Percentiles rank a stretch among this genome's conserved stretches.
Evolutionary conservation across 495 filamentous ascomycete species (phyloP).

Genomic region (Daldinia bambusicola): DNA sequence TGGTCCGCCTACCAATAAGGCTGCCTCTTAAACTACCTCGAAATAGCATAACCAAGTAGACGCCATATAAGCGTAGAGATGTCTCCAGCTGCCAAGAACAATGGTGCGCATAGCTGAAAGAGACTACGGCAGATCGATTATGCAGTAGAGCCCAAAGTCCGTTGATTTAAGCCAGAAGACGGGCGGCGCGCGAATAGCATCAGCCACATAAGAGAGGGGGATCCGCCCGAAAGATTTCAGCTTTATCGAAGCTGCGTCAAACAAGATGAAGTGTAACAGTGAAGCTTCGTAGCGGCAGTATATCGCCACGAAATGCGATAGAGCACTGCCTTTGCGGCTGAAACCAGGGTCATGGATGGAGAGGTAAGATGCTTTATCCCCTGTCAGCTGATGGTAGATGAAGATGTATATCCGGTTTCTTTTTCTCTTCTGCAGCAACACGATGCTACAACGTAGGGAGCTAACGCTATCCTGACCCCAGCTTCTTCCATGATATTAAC

Average conservation of each 20-base stretch:
- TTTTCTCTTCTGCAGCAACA: constrained; percentile 14
- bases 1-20: too few relatives aligned
- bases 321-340: constrained; percentile 26
- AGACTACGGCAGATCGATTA: neutral
- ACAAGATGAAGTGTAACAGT: neutral
- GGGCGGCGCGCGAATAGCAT: neutral
- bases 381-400: constrained; percentile 24
- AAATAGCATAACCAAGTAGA: neutral
- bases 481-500: too few relatives aligned
- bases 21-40: too few relatives aligned
- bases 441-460: constrained; percentile 21
- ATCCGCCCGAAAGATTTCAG: neutral
- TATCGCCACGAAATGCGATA: neutral
- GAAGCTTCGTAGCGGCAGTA: neutral
- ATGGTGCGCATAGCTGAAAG: neutral
- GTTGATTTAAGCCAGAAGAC: neutral
- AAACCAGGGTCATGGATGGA: constrained; percentile 8
- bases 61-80: neutral
- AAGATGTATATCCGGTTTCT: neutral
- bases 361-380: constrained; percentile 5
- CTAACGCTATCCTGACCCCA: neutral
- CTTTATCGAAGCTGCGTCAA: neutral
- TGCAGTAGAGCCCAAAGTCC: neutral
- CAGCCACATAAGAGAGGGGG: neutral
- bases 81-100: neutral